Conservation (phyloP, 306 rosid genomes). For the Dryas octopetala region DNA sequence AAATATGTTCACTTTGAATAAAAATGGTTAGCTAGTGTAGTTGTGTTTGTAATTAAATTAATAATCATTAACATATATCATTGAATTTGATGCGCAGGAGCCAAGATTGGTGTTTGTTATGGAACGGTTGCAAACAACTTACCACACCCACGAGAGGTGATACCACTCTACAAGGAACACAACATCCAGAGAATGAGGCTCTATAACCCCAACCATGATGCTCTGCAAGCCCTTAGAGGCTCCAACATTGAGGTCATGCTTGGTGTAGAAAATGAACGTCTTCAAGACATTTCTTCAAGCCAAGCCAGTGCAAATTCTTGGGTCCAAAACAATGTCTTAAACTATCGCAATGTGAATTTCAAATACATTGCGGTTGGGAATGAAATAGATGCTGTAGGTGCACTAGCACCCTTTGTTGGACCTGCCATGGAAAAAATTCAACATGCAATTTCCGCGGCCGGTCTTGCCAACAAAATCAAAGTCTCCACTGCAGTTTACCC, state of each 20-base stretch:
- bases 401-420: not conserved
- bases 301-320: not conserved
- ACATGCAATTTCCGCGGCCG: constrained; percentile 3
- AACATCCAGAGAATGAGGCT: constrained; percentile 45
- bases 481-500: constrained; percentile 15
- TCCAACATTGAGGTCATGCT: constrained; percentile 32
- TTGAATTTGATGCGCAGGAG: constrained; percentile 23
- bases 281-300: constrained; percentile 2
- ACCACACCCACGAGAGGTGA: constrained; percentile 41
- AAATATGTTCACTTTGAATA: too few relatives aligned
- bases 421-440: constrained; percentile 19
- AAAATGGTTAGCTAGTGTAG: too few relatives aligned
- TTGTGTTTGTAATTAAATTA: too few relatives aligned
- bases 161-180: constrained; percentile 32
- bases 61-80: not conserved
- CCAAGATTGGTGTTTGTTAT: constrained; percentile 56
- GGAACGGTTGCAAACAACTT: constrained; percentile 43
- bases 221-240: constrained; percentile 49
- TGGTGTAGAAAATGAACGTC: not conserved
- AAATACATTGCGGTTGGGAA: constrained; percentile 24
- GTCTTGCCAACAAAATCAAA: constrained; percentile 14
- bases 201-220: constrained; percentile 30
- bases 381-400: not conserved
- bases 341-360: constrained; percentile 7
- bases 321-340: constrained; percentile 11